These are phyloP conservation scores for Barbarea vulgaris DNA, from an alignment of 345 rosid genomes.

Conservation along the genomic window DNA sequence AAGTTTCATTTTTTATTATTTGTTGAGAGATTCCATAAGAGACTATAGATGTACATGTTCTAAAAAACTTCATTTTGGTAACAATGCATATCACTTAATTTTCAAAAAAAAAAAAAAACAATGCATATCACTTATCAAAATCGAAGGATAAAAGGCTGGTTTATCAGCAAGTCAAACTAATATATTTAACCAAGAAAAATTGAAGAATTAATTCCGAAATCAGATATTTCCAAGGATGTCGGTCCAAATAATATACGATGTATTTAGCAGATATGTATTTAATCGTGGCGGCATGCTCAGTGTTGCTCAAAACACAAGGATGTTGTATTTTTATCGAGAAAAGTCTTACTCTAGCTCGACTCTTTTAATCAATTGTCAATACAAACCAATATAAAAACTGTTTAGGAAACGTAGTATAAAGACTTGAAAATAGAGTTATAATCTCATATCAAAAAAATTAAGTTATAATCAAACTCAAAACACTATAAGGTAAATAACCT, in stretches of 20 bases:
- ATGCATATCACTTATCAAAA: background rate
- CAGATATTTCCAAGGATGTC: background rate
- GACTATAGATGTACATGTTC: too few species aligned
- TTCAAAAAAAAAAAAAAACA: too few species aligned
- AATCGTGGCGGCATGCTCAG: background rate
- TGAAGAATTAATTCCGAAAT: background rate
- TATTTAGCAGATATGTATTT: background rate
- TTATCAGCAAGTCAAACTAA: background rate
- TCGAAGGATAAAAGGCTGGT: background rate
- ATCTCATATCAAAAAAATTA: too few species aligned
- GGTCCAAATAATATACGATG: background rate
- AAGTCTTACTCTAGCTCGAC: background rate
- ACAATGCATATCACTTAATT: background rate
- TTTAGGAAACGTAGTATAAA: background rate
- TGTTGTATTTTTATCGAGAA: background rate
- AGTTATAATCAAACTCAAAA: background rate
- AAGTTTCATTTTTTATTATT: too few species aligned
- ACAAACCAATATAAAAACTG: background rate
- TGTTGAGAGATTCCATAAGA: too few species aligned
- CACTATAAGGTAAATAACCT: background rate
- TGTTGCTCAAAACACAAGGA: background rate
- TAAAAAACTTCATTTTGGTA: background rate
- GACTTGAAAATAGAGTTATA: background rate
- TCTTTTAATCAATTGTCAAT: background rate
- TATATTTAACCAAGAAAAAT: background rate